Conservation (phyloP, 306 rosid species). For the Vicia sativa region DNA sequence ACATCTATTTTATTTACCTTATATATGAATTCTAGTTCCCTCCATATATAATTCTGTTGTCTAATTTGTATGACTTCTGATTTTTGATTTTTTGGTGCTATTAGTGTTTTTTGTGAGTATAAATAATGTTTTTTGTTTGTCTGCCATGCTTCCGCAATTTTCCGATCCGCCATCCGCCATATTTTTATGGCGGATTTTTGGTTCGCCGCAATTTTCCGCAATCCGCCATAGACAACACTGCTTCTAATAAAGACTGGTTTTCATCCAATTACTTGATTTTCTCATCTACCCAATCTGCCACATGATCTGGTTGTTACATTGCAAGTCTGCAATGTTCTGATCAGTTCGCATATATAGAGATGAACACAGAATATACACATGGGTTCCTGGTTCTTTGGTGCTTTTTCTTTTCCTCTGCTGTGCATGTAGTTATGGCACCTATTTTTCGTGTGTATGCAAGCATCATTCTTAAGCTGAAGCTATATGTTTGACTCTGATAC, state of each 20-base stretch:
- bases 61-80: too few species aligned
- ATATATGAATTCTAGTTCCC: too few species aligned
- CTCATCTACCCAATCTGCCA: background rate
- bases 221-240: too few species aligned
- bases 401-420: conserved; percentile 1
- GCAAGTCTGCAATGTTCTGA: background rate
- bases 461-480: conserved; percentile 26
- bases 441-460: background rate
- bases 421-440: conserved; percentile 20
- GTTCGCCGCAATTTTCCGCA: too few species aligned
- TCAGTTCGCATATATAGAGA: background rate
- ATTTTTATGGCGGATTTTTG: too few species aligned
- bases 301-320: conserved; percentile 21
- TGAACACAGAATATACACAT: background rate
- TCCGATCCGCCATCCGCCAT: too few species aligned
- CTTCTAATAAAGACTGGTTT: background rate
- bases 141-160: too few species aligned
- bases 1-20: too few species aligned
- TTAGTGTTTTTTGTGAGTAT: too few species aligned
- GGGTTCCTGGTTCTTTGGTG: conserved; percentile 1
- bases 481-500: conserved; percentile 46
- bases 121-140: too few species aligned
- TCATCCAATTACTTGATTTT: background rate
- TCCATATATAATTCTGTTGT: too few species aligned
- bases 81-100: too few species aligned